Conservation (phyloP, 495 filamentous ascomycete genomes). For the Wilcoxina mikolae region DNA sequence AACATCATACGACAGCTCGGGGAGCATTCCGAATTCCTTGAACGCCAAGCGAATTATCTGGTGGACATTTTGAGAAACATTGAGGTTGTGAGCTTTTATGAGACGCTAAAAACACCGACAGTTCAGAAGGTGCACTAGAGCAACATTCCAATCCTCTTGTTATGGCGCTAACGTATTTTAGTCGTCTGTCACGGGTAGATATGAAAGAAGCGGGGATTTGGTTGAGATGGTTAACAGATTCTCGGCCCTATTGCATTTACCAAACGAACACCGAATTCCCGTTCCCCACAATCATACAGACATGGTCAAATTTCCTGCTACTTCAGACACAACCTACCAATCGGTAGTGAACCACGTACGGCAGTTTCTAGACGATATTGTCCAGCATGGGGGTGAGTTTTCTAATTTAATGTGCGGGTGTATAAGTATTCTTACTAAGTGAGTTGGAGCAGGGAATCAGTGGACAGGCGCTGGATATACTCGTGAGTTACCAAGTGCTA, state of each 20-base stretch:
- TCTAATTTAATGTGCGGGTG: too few species aligned
- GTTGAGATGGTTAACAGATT: conserved; percentile 11
- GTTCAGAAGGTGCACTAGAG: background rate
- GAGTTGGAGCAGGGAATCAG: too few species aligned
- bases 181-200: background rate
- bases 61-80: conserved; percentile 6
- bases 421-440: too few species aligned
- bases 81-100: conserved; percentile 16
- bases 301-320: conserved; percentile 8
- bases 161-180: background rate
- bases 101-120: conserved; percentile 7
- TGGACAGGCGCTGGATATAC: too few species aligned
- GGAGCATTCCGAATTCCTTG: conserved; percentile 10
- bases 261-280: conserved; percentile 4
- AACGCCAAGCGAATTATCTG: conserved; percentile 3
- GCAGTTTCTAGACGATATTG: background rate
- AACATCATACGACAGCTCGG: conserved; percentile 1
- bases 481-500: too few species aligned
- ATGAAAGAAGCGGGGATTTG: conserved; percentile 8
- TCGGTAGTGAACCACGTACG: background rate
- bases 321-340: background rate
- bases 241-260: conserved; percentile 4
- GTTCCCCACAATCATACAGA: conserved; percentile 7
- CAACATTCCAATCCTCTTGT: background rate
- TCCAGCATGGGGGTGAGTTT: background rate